Conservation (phyloP, 768 basidiomycete species). For the Suillus spraguei region DNA sequence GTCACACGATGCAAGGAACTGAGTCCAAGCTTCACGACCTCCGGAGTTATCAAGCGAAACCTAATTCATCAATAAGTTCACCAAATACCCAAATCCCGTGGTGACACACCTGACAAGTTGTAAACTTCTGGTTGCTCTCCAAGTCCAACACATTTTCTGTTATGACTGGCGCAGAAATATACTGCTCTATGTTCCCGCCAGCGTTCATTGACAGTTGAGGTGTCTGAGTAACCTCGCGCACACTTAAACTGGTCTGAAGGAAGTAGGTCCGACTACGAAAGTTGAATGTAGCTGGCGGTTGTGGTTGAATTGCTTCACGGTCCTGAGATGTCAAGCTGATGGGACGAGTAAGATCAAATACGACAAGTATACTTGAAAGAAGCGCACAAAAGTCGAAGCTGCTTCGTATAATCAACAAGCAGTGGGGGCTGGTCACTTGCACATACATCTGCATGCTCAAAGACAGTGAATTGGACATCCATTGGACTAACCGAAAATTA, state of each 20-base stretch:
- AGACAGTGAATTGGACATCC: slow-evolving; percentile 55
- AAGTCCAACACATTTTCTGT: slow-evolving; percentile 56
- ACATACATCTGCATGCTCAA: slow-evolving; percentile 33
- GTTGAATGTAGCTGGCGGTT: slow-evolving; percentile 46
- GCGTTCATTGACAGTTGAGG: slow-evolving; percentile 15
- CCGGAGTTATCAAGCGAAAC: slow-evolving; percentile 42
- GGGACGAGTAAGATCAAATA: slow-evolving; percentile 10
- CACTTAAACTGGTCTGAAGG: slow-evolving; percentile 47
- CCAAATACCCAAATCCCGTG: neutral
- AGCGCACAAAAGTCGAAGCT: slow-evolving; percentile 47
- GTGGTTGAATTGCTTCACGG: slow-evolving; percentile 39
- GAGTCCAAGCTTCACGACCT: slow-evolving; percentile 46
- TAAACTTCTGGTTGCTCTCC: slow-evolving; percentile 53
- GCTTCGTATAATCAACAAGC: slow-evolving; percentile 43
- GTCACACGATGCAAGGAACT: slow-evolving; percentile 47
- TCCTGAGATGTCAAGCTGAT: slow-evolving; percentile 37
- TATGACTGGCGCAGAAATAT: slow-evolving; percentile 23
- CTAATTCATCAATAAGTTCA: slow-evolving; percentile 34
- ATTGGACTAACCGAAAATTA: slow-evolving; percentile 43
- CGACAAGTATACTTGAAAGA: slow-evolving; percentile 10
- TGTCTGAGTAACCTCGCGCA: slow-evolving; percentile 45
- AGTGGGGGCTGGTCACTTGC: slow-evolving; percentile 40
- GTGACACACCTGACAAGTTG: slow-evolving; percentile 54
- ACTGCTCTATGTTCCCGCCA: slow-evolving; percentile 8
- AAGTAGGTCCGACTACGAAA: slow-evolving; percentile 43